Evolutionary conservation across 2,329 filamentous ascomycete species (phyloP), one percentile per base, ranked within the genome.

Genomic region (Epichloe gansuensis): DNA sequence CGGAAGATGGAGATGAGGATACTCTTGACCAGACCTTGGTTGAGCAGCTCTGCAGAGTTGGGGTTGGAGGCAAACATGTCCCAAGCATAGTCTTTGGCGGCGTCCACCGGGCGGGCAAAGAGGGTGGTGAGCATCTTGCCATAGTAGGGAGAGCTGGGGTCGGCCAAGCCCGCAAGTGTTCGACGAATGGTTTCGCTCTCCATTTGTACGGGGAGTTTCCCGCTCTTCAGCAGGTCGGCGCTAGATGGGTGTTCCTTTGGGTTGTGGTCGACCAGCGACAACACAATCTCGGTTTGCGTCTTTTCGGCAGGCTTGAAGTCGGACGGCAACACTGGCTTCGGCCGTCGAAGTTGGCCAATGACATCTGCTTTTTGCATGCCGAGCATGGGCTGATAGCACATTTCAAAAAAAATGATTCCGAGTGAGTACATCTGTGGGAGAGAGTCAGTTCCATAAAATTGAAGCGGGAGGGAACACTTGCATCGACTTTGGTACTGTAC

Each of bases 361-460:
- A 82, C 77, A 49, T 75, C 68, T 2, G 77, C 78, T 56, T 81
- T 76, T 59, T 84, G 76, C 79, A 84, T 84, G 4, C 80, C 81
- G 63, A 83, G 73, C 68, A 84, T 78, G 0, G 80, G 74, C 36
- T 73, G 68, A 57, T 83, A 90, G 62, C 87, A 94, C 93, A 98
- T 98, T 68, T 98, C 93, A 59, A 96, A 97, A 96, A 97, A 98
- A 95, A 98, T 97, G 56, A 98, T 87, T 0, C 93, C 93, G 42
- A 98, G 75, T 0, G 91, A 96, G 64, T 93, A 98, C 91, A 98
- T 97, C 77, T 82, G 52, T 17, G 34, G 31, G 11, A 12, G n/a
- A 39, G 2, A 2, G 34, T 44, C 27, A 45, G 49, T 45, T 21
- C 41, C 13, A 36, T 9, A 27, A 3, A 13, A 27, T 13, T 13